A percentile compares a stretch with the other conserved stretches of the same genome.
Evolutionary conservation across 257 asterid genomes (phyloP).

Genomic region (Sherardia arvensis): DNA sequence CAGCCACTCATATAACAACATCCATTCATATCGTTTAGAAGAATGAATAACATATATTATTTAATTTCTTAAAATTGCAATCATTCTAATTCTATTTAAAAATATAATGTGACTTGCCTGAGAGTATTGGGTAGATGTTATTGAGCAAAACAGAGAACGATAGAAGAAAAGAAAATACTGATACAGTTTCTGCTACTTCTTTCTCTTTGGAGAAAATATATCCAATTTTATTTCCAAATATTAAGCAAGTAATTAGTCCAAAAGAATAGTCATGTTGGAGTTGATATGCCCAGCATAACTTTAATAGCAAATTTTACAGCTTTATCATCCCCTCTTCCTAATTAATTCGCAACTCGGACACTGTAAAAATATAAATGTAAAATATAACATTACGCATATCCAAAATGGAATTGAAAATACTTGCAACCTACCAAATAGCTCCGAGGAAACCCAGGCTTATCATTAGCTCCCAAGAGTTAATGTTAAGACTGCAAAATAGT

Average conservation of each 20-base stretch:
- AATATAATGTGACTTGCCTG: conserved; percentile 40
- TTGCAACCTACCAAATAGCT: conserved; percentile 44
- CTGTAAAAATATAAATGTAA: conserved; percentile 13
- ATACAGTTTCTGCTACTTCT: conserved; percentile 23
- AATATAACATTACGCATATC: not conserved
- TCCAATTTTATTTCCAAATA: not conserved
- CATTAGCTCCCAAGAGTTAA: conserved; percentile 76
- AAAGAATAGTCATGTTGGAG: not conserved
- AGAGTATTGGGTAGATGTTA: conserved; percentile 58
- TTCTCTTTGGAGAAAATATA: not conserved
- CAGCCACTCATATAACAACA: conserved; percentile 42
- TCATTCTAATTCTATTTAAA: too few species aligned
- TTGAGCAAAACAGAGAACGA: conserved; percentile 60
- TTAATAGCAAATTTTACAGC: conserved; percentile 45
- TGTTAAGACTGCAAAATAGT: conserved; percentile 42
- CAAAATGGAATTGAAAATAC: not conserved
- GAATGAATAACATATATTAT: conserved; percentile 12
- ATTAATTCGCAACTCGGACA: conserved; percentile 65
- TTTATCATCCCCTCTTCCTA: conserved; percentile 53
- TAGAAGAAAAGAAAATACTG: conserved; percentile 43
- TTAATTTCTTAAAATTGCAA: too few species aligned
- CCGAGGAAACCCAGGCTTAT: conserved; percentile 61
- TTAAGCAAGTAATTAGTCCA: not conserved
- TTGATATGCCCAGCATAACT: not conserved
- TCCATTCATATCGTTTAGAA: too few species aligned